Evolutionary conservation across 2,329 filamentous ascomycete genomes (phyloP), one percentile per base, ranked within the genome.

Genomic region (Madurella fahalii): DNA sequence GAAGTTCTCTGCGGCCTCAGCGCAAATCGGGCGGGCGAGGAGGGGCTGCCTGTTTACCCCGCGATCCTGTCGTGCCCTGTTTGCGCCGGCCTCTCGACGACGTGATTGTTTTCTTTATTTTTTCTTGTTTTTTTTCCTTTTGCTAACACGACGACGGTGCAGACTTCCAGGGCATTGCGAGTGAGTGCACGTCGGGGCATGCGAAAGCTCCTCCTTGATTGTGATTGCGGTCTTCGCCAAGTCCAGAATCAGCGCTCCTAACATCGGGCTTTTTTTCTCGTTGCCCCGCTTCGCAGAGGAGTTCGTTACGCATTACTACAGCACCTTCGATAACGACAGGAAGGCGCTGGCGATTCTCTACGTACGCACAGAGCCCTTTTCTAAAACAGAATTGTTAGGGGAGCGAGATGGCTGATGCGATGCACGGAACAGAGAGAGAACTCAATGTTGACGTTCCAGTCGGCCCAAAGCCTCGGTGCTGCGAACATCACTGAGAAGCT

Each of bases 381-480:
- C 39, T n/a, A n/a, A n/a, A 39, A 42, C 5, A 12, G 20, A 40
- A 11, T n/a, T 12, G 9, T 32, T 13, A 9, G 34, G 18, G 7
- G 20, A 5, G 25, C 11, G 34, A 44, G 30, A 17, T 37, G 30
- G 41, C 43, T 58, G 41, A 57, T 39, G 31, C 43, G 43, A 55
- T n/a, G 30, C 7, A 30, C 41, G 8, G 1, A 53, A 67, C 64
- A 96, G 90, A 84, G 88, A 67, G 81, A 87, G 4, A 72, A 86
- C 58, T 97, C 94, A 47, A 95, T 96, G 88, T 80, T 97, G 74
- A 96, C 93, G 48, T 97, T 96, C 68, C 90, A 97, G 81, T 85
- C 80, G 45, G 65, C 77, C 43, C 84, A 86, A 13, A 72, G 82
- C 57, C 77, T 84, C 67, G 92, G 93, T 59, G 74, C 76, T 37